A percentile compares a stretch with the other conserved stretches of the same genome.
Evolutionary conservation across 1,284 basidiomycete species (phyloP).

Genomic region (Sphaerobolus stellatus): DNA sequence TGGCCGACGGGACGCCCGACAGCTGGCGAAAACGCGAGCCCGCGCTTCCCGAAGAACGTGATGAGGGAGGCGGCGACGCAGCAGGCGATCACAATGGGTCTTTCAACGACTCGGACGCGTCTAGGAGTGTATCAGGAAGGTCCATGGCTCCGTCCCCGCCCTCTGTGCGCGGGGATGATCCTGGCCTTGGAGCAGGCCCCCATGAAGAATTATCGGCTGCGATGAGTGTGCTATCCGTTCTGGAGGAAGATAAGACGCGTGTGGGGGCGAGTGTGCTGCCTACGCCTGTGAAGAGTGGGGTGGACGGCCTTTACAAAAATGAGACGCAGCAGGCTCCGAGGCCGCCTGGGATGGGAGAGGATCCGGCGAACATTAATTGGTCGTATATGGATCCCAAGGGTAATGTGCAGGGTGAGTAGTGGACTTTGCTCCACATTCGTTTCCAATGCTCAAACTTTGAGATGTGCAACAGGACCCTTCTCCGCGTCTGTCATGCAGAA

Average conservation of each 20-base stretch:
- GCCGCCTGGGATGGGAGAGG: slow-evolving; percentile 48
- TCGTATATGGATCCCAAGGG: slow-evolving; percentile 90
- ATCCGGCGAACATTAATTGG: slow-evolving; percentile 80
- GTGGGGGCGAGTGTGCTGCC: too few relatives aligned
- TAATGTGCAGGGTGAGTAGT: slow-evolving; percentile 74
- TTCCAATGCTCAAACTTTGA: slow-evolving; percentile 9
- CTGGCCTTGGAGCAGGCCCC: neutral
- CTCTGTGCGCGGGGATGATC: neutral
- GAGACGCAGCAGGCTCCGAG: too few relatives aligned
- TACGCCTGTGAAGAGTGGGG: too few relatives aligned
- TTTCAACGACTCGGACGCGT: neutral
- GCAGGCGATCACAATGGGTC: slow-evolving; percentile 1
- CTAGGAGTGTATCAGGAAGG: neutral
- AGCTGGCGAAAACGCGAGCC: slow-evolving; percentile 10
- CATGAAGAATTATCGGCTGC: neutral
- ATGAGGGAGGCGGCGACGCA: neutral
- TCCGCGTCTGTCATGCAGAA: slow-evolving; percentile 90
- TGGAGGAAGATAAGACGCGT: slow-evolving; percentile 1
- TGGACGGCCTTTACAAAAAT: too few relatives aligned
- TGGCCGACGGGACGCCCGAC: too few relatives aligned
- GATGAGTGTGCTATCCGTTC: neutral
- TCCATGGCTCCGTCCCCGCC: slow-evolving; percentile 12
- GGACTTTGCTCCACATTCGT: neutral
- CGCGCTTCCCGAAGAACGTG: neutral
- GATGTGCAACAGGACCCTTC: slow-evolving; percentile 73